These are phyloP conservation scores for Botryotinia narcissicola DNA, from an alignment of 2,329 filamentous ascomycete species.

Conservation along the genomic window DNA sequence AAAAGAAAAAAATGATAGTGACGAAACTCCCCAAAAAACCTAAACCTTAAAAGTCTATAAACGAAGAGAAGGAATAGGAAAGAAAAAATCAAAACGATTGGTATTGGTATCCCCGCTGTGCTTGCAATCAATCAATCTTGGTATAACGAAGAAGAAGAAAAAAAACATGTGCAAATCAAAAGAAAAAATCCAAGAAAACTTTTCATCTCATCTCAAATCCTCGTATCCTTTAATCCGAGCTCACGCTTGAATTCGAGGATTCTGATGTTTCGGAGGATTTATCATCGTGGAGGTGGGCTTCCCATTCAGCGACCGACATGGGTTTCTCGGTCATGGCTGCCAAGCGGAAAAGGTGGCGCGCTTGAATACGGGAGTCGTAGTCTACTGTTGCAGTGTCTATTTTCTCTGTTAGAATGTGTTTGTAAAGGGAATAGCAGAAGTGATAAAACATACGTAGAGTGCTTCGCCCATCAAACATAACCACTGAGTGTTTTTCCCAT, in stretches of 20 bases:
- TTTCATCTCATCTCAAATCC: constrained; percentile 17
- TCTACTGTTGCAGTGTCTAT: constrained; percentile 51
- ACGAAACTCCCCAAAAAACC: background rate
- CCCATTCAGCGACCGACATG: constrained; percentile 42
- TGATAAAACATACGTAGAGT: constrained; percentile 43
- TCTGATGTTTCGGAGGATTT: constrained; percentile 16
- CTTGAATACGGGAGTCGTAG: constrained; percentile 47
- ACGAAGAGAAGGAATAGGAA: background rate
- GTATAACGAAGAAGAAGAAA: background rate
- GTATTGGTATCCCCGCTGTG: constrained; percentile 19
- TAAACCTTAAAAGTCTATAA: background rate
- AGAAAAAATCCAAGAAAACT: background rate
- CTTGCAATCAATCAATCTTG: constrained; percentile 15
- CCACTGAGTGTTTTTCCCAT: constrained; percentile 55
- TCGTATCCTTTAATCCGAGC: constrained; percentile 17
- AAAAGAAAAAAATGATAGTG: background rate
- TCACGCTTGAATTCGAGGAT: constrained; percentile 17
- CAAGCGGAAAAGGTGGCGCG: constrained; percentile 51
- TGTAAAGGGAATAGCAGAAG: background rate
- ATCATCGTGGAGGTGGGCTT: constrained; percentile 20
- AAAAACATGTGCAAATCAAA: background rate
- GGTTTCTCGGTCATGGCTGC: constrained; percentile 49
- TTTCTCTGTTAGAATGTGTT: background rate
- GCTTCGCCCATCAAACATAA: constrained; percentile 50
- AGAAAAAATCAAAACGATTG: constrained; percentile 14